These are phyloP conservation scores for Hypoxylon fragiforme DNA, from an alignment of 495 filamentous ascomycete species.

Conservation along the genomic window DNA sequence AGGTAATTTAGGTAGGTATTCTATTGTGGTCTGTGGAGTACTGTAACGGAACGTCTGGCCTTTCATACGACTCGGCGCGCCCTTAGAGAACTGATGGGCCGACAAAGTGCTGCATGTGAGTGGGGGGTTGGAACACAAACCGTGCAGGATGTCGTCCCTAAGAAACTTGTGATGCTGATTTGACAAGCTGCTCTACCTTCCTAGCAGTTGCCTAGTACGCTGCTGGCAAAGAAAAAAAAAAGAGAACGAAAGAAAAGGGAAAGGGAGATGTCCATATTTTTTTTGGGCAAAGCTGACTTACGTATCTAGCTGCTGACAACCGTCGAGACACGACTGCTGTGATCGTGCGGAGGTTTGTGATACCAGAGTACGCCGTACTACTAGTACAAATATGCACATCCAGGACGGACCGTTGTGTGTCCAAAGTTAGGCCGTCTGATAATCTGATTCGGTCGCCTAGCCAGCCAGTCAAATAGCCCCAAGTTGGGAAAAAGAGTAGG, in stretches of 20 bases:
- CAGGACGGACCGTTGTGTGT: too few relatives aligned
- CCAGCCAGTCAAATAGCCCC: conserved; percentile 3
- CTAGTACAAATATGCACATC: too few relatives aligned
- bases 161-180: conserved; percentile 9
- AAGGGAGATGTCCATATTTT: neutral
- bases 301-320: conserved; percentile 11
- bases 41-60: conserved; percentile 16
- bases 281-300: conserved; percentile 4
- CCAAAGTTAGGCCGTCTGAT: conserved; percentile 15
- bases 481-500: conserved; percentile 12
- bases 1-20: too few relatives aligned
- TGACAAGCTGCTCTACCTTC: conserved; percentile 1
- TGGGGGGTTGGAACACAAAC: conserved; percentile 20
- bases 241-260: neutral
- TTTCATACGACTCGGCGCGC: conserved; percentile 9
- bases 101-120: conserved; percentile 12
- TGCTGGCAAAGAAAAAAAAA: too few relatives aligned
- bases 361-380: too few relatives aligned
- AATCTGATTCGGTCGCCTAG: conserved; percentile 30
- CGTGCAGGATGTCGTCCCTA: conserved; percentile 1
- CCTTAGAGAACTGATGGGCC: conserved; percentile 18
- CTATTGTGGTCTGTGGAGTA: conserved; percentile 21
- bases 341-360: conserved; percentile 20
- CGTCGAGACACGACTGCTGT: conserved; percentile 18
- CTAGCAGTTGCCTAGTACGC: too few relatives aligned